Evolutionary conservation across 2,329 filamentous ascomycete genomes (phyloP), one percentile per base, ranked within the genome.

Genomic region (Pseudogymnoascus sp.): DNA sequence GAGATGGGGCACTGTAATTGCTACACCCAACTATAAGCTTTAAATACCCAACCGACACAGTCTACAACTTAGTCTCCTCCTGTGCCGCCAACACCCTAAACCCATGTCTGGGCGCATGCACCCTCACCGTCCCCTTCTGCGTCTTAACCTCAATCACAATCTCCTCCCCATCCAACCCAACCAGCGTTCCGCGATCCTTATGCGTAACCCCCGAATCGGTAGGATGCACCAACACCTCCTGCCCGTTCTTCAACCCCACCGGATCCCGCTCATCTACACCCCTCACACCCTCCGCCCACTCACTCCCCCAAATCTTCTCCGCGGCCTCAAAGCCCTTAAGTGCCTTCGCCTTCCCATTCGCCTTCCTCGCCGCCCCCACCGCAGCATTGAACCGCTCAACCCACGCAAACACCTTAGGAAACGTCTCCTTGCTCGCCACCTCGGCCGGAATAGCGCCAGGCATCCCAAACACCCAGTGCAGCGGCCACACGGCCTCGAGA

Each of bases 401-500:
- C 85, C 86, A 91, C 1, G 81, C 80, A 70, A 83, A 87, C 0
- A 84, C 81, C 63, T 76, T 80, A 0, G 87, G 88, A 68, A 83
- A 89, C 40, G 74, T 75, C 16, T 73, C 72, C 12, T 76, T 70
- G 2, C 81, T 81, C 66, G 90, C 79, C 5, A 78, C 68, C 18
- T 80, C 77, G 59, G 75, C 64, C 3, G 83, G 80, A 56, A 89
- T 77, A 12, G 82, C 81, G 4, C 80, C 80, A 11, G 80, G 80
- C 56, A 89, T 75, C 10, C 74, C 75, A 2, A 74, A 72, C 1
- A 90, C 73, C 88, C 88, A 91, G 72, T 87, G 81, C 67, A 91
- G 80, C 0, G 82, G 79, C 85, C 85, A 90, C 11, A 88, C 75
- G 47, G 82, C 78, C 75, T 91, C 85, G 65, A 91, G 84, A 72